Percentiles rank a stretch among this genome's conserved stretches.
Evolutionary conservation across 2,329 filamentous ascomycete species (phyloP).

Genomic region (Sporothrix humicola): DNA sequence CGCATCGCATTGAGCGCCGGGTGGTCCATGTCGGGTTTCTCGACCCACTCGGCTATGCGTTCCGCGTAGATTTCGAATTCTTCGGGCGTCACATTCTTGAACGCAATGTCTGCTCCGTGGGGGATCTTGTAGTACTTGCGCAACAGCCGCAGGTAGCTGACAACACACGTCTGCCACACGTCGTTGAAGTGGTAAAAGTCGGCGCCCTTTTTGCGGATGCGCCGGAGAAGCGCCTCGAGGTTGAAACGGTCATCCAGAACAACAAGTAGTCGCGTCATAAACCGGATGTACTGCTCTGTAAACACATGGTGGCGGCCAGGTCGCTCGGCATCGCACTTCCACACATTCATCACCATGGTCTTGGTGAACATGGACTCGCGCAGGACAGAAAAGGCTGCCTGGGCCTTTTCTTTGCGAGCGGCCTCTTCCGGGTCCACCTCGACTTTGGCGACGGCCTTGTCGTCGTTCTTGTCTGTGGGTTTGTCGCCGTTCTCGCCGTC

Average conservation of each 20-base stretch:
- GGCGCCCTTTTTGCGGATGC: constrained; percentile 79
- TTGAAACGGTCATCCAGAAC: constrained; percentile 75
- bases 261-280: constrained; percentile 76
- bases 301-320: constrained; percentile 90
- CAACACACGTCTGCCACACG: constrained; percentile 63
- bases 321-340: constrained; percentile 87
- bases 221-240: constrained; percentile 77
- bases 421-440: constrained; percentile 13
- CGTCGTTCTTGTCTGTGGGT: not conserved
- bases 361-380: constrained; percentile 80
- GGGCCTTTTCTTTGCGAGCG: constrained; percentile 63
- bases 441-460: not conserved
- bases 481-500: not conserved
- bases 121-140: constrained; percentile 56
- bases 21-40: constrained; percentile 47
- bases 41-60: constrained; percentile 61
- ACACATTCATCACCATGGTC: constrained; percentile 92
- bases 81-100: constrained; percentile 59
- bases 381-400: constrained; percentile 80
- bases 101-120: constrained; percentile 58
- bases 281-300: constrained; percentile 82
- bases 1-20: constrained; percentile 60
- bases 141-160: constrained; percentile 60
- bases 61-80: constrained; percentile 64
- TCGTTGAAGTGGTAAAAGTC: constrained; percentile 72